Evolutionary conservation across 495 filamentous ascomycete genomes (phyloP).

Genomic region (Aspergillus leporis): DNA sequence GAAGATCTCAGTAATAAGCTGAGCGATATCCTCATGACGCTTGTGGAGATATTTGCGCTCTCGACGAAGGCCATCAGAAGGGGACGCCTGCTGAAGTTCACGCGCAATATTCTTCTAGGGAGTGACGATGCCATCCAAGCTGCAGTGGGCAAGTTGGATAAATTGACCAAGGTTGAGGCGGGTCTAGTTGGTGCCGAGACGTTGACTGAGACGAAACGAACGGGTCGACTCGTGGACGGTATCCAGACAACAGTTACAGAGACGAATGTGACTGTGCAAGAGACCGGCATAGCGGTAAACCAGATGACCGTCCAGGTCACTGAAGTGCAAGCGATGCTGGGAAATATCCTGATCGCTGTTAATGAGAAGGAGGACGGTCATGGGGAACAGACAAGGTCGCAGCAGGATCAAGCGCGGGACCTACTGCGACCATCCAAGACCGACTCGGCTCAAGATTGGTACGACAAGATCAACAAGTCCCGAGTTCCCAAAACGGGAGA

Average conservation of each 20-base stretch:
- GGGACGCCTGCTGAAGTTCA: slow-evolving; percentile 28
- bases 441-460: slow-evolving; percentile 23
- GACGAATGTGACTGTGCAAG: slow-evolving; percentile 5
- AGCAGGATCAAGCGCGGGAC: slow-evolving; percentile 9
- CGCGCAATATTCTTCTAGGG: slow-evolving; percentile 26
- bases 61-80: slow-evolving; percentile 27
- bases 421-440: slow-evolving; percentile 14
- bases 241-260: slow-evolving; percentile 11
- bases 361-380: background rate
- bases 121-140: slow-evolving; percentile 27
- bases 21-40: slow-evolving; percentile 28
- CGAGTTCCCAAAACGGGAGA: slow-evolving; percentile 32
- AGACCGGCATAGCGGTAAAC: slow-evolving; percentile 16
- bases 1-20: slow-evolving; percentile 24
- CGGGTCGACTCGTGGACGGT: slow-evolving; percentile 14
- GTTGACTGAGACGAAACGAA: slow-evolving; percentile 22
- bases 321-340: slow-evolving; percentile 17
- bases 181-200: slow-evolving; percentile 34
- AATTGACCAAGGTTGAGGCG: slow-evolving; percentile 27
- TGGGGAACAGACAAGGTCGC: slow-evolving; percentile 3
- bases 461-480: slow-evolving; percentile 26
- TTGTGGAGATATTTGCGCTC: slow-evolving; percentile 37
- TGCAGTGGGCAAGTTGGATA: slow-evolving; percentile 25
- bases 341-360: background rate
- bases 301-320: slow-evolving; percentile 19